Evolutionary conservation across 2,329 filamentous ascomycete species (phyloP).

Genomic region (Aspergillus transmontanensis): DNA sequence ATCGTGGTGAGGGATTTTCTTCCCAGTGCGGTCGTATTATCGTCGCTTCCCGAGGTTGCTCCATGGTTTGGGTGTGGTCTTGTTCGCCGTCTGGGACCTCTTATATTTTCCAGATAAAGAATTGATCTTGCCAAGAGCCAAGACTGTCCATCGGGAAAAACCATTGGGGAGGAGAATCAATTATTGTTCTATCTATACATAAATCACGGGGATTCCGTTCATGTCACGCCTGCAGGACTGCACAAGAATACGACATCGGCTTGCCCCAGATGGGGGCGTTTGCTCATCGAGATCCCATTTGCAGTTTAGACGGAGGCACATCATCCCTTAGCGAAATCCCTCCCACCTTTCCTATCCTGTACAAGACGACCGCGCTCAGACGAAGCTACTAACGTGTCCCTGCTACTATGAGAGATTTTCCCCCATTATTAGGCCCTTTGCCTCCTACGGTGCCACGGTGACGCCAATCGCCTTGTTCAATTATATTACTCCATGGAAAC

Average conservation of each 20-base stretch:
- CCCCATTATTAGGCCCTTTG: neutral
- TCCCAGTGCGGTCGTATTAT: constrained; percentile 3
- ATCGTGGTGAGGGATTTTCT: constrained; percentile 40
- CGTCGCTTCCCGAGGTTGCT: constrained; percentile 5
- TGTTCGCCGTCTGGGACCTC: neutral
- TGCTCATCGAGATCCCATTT: neutral
- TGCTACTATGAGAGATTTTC: constrained; percentile 3
- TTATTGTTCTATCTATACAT: neutral
- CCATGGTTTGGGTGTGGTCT: constrained; percentile 1
- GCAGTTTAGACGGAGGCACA: constrained; percentile 6
- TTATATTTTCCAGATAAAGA: neutral
- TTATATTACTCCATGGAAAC: constrained; percentile 5
- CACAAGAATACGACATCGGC: constrained; percentile 2
- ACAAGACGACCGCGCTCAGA: constrained; percentile 3
- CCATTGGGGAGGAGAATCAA: neutral
- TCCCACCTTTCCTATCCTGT: constrained; percentile 3
- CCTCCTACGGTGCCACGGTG: neutral
- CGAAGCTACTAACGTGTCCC: neutral
- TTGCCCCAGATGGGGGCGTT: constrained; percentile 1
- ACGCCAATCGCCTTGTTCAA: neutral
- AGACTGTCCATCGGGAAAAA: neutral
- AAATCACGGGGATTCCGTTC: neutral
- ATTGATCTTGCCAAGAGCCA: neutral
- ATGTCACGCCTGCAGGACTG: neutral
- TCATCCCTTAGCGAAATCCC: constrained; percentile 1